These are phyloP conservation scores for Sphaerobolus stellatus DNA, from an alignment of 1,284 basidiomycete genomes.

Conservation along the genomic window DNA sequence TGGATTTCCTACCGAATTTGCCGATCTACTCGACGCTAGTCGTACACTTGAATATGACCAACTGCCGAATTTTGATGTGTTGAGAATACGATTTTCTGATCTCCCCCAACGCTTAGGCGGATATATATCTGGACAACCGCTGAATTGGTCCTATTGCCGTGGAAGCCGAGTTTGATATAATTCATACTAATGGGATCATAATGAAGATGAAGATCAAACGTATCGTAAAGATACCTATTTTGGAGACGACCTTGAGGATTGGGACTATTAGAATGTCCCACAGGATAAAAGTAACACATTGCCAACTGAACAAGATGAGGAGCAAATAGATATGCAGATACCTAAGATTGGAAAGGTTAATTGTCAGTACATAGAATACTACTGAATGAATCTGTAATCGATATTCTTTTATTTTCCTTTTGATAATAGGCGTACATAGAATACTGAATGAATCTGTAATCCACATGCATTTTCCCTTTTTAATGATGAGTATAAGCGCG, in stretches of 20 bases:
- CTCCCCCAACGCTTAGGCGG: not conserved
- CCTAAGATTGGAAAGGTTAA: not conserved
- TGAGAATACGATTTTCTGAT: not conserved
- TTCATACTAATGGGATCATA: not conserved
- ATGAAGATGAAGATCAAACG: not conserved
- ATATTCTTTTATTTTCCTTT: too few relatives aligned
- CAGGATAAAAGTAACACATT: not conserved
- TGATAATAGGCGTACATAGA: too few relatives aligned
- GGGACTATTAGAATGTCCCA: not conserved
- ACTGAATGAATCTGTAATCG: too few relatives aligned
- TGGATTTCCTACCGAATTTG: not conserved
- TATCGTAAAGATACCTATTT: not conserved
- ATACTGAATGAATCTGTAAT: too few relatives aligned
- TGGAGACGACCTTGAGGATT: not conserved
- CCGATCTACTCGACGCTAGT: not conserved
- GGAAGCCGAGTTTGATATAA: not conserved
- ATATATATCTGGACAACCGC: not conserved
- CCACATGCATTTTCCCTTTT: too few relatives aligned
- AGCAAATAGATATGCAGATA: not conserved
- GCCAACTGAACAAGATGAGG: not conserved
- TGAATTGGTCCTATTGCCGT: not conserved
- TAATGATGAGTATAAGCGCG: too few relatives aligned
- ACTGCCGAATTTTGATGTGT: not conserved
- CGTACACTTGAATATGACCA: not conserved
- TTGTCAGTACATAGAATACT: too few relatives aligned